phyloP scores from a whole-genome alignment of 306 rosid species.

The Begonia peltatifolia region DNA sequence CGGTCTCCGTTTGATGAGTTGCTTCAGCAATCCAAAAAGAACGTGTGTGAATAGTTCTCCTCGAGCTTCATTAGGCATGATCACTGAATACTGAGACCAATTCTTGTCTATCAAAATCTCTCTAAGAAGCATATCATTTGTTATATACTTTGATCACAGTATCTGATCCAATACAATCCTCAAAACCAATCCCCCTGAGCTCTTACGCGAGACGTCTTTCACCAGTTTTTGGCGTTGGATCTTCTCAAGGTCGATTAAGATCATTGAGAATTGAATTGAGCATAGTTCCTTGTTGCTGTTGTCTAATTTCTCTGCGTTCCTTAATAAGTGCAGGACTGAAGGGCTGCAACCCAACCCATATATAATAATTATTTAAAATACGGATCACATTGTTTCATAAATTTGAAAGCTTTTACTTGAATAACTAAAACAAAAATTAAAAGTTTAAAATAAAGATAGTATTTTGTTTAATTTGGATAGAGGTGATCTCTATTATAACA shows the following conservation, averaged over 20 bases:
- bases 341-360: slow-evolving; percentile 84
- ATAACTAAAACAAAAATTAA: too few species aligned
- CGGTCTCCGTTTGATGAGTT: too few species aligned
- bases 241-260: slow-evolving; percentile 96
- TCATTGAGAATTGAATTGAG: slow-evolving; percentile 81
- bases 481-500: too few species aligned
- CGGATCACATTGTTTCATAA: too few species aligned
- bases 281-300: slow-evolving; percentile 80
- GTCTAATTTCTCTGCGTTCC: slow-evolving; percentile 85
- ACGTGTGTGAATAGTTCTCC: slow-evolving; percentile 67
- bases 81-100: slow-evolving; percentile 64
- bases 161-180: slow-evolving; percentile 73
- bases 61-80: slow-evolving; percentile 91
- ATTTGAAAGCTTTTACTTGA: too few species aligned
- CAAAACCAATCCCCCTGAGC: slow-evolving; percentile 71
- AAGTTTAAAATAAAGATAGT: too few species aligned
- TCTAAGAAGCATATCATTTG: slow-evolving; percentile 77
- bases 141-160: slow-evolving; percentile 83
- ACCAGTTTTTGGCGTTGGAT: slow-evolving; percentile 88
- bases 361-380: too few species aligned
- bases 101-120: slow-evolving; percentile 62
- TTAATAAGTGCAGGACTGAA: slow-evolving; percentile 79
- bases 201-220: too few species aligned
- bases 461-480: too few species aligned
- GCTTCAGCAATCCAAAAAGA: too few species aligned